Percentiles rank a stretch among this genome's conserved stretches.
These are phyloP conservation scores for Fusarium robinianum DNA, from an alignment of 2,329 filamentous ascomycete genomes.

Conservation along the genomic window DNA sequence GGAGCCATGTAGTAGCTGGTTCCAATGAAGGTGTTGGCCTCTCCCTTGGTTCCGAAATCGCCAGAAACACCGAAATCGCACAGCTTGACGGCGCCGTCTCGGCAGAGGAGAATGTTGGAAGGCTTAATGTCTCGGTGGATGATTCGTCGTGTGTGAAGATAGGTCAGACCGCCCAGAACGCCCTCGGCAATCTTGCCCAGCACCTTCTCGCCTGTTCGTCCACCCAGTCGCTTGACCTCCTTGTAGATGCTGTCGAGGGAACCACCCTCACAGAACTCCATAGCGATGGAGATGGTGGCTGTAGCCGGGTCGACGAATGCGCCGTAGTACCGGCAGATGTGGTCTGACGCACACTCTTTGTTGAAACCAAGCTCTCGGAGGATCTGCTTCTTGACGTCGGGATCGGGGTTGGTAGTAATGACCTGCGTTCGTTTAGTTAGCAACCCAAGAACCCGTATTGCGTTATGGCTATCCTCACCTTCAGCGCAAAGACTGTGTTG, in stretches of 20 bases:
- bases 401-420: slow-evolving; percentile 97
- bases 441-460: too few relatives aligned
- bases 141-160: slow-evolving; percentile 93
- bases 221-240: slow-evolving; percentile 93
- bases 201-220: slow-evolving; percentile 94
- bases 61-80: slow-evolving; percentile 98
- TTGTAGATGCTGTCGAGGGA: slow-evolving; percentile 96
- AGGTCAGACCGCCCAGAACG: slow-evolving; percentile 89
- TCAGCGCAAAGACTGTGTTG: slow-evolving; percentile 93
- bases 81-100: slow-evolving; percentile 91
- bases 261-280: slow-evolving; percentile 98
- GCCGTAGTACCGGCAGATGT: slow-evolving; percentile 97
- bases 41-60: slow-evolving; percentile 97
- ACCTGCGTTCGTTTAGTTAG: slow-evolving; percentile 71
- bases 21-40: slow-evolving; percentile 98
- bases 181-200: slow-evolving; percentile 96
- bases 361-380: slow-evolving; percentile 96
- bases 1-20: slow-evolving; percentile 99
- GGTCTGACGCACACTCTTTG: slow-evolving; percentile 92
- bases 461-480: slow-evolving; percentile 71
- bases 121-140: slow-evolving; percentile 99
- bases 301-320: slow-evolving; percentile 96
- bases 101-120: slow-evolving; percentile 92
- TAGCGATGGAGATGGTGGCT: slow-evolving; percentile 95
- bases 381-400: slow-evolving; percentile 98